Conservation (phyloP, 1,284 basidiomycete genomes). For the Calocybe gambosa region DNA sequence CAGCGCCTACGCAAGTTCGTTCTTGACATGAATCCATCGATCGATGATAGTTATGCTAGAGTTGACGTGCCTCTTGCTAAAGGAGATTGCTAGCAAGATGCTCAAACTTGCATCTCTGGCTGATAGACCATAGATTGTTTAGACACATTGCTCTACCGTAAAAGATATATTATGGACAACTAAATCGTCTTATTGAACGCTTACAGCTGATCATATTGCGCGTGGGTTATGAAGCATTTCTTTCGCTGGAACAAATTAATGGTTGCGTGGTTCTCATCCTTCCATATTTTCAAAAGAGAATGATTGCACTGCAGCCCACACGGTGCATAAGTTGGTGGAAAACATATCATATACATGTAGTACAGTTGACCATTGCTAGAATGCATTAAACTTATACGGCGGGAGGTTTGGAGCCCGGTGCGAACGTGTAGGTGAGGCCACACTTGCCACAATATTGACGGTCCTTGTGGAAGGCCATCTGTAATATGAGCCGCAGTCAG, state of each 20-base stretch:
- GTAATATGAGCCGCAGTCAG: slow-evolving; percentile 1
- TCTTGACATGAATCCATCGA: slow-evolving; percentile 31
- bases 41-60: slow-evolving; percentile 19
- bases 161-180: too few relatives aligned
- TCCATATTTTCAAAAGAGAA: too few relatives aligned
- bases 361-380: not conserved
- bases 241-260: too few relatives aligned
- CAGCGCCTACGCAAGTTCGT: slow-evolving; percentile 32
- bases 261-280: too few relatives aligned
- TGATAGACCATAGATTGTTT: too few relatives aligned
- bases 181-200: too few relatives aligned
- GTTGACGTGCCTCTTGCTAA: slow-evolving; percentile 32
- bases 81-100: slow-evolving; percentile 28
- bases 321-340: not conserved
- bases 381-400: slow-evolving; percentile 37
- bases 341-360: not conserved
- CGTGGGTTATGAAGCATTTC: too few relatives aligned
- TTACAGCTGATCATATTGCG: too few relatives aligned
- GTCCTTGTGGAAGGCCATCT: slow-evolving; percentile 95
- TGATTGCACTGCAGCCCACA: not conserved
- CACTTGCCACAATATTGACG: slow-evolving; percentile 96
- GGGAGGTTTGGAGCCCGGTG: slow-evolving; percentile 71
- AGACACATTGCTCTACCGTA: too few relatives aligned
- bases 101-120: slow-evolving; percentile 30
- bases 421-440: slow-evolving; percentile 86